Conservation (phyloP, 164 flowering plant species). For the Tetrastigma voinierianum region DNA sequence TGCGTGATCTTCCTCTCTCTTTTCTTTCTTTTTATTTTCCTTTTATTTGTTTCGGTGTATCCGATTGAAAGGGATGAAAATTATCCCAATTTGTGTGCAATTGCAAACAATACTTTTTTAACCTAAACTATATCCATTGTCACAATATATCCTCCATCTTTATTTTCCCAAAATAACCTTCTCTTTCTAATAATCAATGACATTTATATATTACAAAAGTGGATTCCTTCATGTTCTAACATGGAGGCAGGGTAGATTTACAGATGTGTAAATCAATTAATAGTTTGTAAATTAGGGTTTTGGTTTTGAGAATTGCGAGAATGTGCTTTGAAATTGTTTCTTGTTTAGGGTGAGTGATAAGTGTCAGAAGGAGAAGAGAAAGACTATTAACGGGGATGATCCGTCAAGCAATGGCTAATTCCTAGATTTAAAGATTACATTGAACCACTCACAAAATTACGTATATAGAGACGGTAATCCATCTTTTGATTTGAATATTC, state of each 20-base stretch:
- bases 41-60: slow-evolving; percentile 1
- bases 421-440: slow-evolving; percentile 68
- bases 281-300: background rate
- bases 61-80: background rate
- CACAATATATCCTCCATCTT: too few species aligned
- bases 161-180: too few species aligned
- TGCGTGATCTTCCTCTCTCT: background rate
- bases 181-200: too few species aligned
- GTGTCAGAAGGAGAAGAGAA: slow-evolving; percentile 74
- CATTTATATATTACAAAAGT: too few species aligned
- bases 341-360: slow-evolving; percentile 71
- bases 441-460: slow-evolving; percentile 60
- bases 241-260: background rate
- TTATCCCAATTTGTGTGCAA: too few species aligned
- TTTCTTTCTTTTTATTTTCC: background rate
- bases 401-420: slow-evolving; percentile 81
- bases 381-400: slow-evolving; percentile 82
- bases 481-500: background rate
- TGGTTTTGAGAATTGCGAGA: background rate
- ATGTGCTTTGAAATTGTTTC: slow-evolving; percentile 7
- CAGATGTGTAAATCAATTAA: too few species aligned
- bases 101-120: too few species aligned
- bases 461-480: slow-evolving; percentile 65
- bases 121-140: too few species aligned
- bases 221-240: too few species aligned